Conservation (phyloP, 1,139 yeast species). For the Tardiomyces digboiensis region DNA sequence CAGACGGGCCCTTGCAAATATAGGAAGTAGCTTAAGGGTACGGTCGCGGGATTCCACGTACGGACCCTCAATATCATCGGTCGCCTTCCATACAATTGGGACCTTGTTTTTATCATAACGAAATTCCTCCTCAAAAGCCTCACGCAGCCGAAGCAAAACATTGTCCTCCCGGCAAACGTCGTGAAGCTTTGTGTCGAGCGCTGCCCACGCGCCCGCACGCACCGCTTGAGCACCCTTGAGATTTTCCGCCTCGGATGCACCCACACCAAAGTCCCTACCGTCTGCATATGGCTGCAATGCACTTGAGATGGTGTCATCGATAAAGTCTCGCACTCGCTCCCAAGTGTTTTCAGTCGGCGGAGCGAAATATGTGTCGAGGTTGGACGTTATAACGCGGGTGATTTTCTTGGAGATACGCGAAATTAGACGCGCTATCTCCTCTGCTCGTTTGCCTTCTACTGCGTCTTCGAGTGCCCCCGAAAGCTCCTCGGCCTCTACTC, state of each 20-base stretch:
- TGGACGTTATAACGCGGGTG: constrained; percentile 17
- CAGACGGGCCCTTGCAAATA: constrained; percentile 47
- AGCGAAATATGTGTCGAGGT: constrained; percentile 21
- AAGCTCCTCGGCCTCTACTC: constrained; percentile 25
- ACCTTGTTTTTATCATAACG: constrained; percentile 75
- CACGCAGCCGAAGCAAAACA: constrained; percentile 27
- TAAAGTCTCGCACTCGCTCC: constrained; percentile 46
- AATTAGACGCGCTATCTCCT: constrained; percentile 36
- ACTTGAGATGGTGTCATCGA: constrained; percentile 33
- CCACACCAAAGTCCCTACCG: constrained; percentile 54
- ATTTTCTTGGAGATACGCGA: constrained; percentile 19
- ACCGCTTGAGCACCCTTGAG: constrained; percentile 34
- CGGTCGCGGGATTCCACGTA: constrained; percentile 50
- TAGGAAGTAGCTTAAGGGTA: constrained; percentile 50
- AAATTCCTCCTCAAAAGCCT: constrained; percentile 70
- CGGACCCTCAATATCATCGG: constrained; percentile 59
- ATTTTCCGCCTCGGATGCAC: constrained; percentile 39
- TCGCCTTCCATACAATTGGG: constrained; percentile 74
- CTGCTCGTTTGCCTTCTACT: constrained; percentile 33
- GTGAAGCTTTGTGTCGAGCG: constrained; percentile 47
- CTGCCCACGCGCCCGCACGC: constrained; percentile 52
- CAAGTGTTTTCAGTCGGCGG: constrained; percentile 46
- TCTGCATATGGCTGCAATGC: constrained; percentile 22
- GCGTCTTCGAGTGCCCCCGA: constrained; percentile 17
- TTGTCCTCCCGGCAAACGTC: constrained; percentile 34